phyloP scores from a whole-genome alignment of 805 yeast genomes.

The Yarrowia sp. region DNA sequence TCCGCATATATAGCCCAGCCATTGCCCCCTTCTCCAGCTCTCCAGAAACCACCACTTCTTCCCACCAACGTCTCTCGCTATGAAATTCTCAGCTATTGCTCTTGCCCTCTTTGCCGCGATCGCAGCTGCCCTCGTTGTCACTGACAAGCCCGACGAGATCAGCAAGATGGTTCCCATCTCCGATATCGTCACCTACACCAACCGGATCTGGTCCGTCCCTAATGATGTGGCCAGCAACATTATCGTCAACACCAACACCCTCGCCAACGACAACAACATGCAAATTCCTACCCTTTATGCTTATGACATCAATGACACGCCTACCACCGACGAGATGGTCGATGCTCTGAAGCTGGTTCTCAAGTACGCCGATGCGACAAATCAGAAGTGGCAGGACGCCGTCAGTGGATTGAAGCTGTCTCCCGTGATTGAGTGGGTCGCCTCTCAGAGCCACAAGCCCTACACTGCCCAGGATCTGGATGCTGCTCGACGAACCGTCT shows the following conservation, averaged over 20 bases:
- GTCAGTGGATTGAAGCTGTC: too few species aligned
- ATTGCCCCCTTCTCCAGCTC: background rate
- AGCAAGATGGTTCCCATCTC: background rate
- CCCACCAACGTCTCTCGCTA: constrained; percentile 8
- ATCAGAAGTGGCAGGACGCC: too few species aligned
- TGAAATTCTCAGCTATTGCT: constrained; percentile 5
- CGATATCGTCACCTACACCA: background rate
- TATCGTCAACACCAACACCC: too few species aligned
- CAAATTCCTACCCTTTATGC: too few species aligned
- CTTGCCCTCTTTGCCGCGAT: background rate
- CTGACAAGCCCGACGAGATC: background rate
- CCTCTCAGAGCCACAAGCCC: background rate
- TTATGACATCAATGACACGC: background rate
- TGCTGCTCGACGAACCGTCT: background rate
- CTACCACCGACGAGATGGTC: background rate
- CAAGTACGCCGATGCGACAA: background rate
- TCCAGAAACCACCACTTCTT: background rate
- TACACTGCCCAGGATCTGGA: background rate
- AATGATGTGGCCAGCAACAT: background rate
- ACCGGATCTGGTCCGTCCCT: too few species aligned
- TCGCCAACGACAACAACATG: too few species aligned
- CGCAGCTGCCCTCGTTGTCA: constrained; percentile 1
- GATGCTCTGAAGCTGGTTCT: background rate
- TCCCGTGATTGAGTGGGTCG: too few species aligned
- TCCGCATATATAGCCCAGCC: background rate